phyloP scores from a whole-genome alignment of 1,139 yeast genomes.

The Magnusiomyces sp. region DNA sequence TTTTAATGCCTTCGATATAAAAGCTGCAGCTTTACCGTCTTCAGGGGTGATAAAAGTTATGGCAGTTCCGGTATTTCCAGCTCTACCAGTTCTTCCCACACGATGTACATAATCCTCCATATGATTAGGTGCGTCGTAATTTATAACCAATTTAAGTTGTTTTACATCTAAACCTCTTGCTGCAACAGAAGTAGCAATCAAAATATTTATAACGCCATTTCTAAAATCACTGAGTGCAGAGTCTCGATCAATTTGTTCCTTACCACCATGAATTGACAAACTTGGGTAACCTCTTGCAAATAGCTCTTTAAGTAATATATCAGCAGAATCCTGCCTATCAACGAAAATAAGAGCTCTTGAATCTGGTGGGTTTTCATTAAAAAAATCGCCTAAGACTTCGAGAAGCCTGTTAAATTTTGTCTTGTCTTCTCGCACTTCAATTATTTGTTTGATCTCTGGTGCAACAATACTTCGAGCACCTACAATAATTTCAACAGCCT shows the following conservation, averaged over 20 bases:
- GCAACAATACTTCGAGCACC: conserved; percentile 84
- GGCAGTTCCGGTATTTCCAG: conserved; percentile 72
- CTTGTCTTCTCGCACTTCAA: conserved; percentile 45
- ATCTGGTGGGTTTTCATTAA: conserved; percentile 24
- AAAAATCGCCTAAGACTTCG: conserved; percentile 43
- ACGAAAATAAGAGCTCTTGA: conserved; percentile 72
- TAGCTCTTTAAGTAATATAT: conserved; percentile 52
- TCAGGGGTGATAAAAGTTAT: conserved; percentile 57
- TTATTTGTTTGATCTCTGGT: conserved; percentile 65
- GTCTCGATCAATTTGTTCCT: conserved; percentile 78
- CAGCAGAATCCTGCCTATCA: conserved; percentile 79
- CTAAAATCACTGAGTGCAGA: conserved; percentile 68
- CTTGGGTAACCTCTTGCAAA: conserved; percentile 50
- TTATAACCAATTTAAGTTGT: conserved; percentile 67
- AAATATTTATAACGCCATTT: conserved; percentile 48
- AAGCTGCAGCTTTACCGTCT: conserved; percentile 54
- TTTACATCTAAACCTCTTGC: conserved; percentile 94
- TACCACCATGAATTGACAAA: conserved; percentile 83
- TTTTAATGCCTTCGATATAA: conserved; percentile 61
- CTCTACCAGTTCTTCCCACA: conserved; percentile 95
- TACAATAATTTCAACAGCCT: conserved; percentile 70
- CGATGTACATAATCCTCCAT: conserved; percentile 95
- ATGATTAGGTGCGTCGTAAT: conserved; percentile 85
- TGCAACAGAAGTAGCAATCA: conserved; percentile 89
- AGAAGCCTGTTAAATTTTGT: conserved; percentile 50